Evolutionary conservation across 306 rosid genomes (phyloP).

Genomic region (Mimosa bimucronata): DNA sequence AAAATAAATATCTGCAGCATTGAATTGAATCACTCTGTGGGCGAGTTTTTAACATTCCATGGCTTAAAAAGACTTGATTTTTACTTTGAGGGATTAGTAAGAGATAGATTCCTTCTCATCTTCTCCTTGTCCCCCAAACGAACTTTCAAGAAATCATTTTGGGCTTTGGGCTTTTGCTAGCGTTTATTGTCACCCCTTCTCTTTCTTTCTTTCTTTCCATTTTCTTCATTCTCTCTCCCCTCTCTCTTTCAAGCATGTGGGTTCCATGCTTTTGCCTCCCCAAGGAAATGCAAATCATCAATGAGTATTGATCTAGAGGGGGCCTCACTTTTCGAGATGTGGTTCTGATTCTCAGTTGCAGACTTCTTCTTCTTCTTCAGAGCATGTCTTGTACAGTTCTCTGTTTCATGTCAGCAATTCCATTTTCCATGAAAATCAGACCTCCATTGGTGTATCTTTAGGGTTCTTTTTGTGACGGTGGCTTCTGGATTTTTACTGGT

Average conservation of each 20-base stretch:
- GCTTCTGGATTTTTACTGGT: conserved; percentile 37
- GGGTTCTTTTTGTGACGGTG: conserved; percentile 36
- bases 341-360: conserved; percentile 55
- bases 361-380: conserved; percentile 33
- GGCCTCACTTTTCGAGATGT: conserved; percentile 65
- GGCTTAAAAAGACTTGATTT: conserved; percentile 4
- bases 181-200: conserved; percentile 40
- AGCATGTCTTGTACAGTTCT: conserved; percentile 57
- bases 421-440: conserved; percentile 42
- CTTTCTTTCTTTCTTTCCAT: conserved; percentile 14
- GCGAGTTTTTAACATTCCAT: neutral
- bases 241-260: conserved; percentile 64
- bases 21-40: conserved; percentile 29
- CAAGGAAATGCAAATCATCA: conserved; percentile 52
- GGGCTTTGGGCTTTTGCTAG: conserved; percentile 77
- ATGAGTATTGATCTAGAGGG: conserved; percentile 60
- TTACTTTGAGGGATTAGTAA: conserved; percentile 31
- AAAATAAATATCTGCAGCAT: conserved; percentile 7
- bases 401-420: conserved; percentile 66
- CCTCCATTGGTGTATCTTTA: conserved; percentile 40
- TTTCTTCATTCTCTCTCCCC: conserved; percentile 14
- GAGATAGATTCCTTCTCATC: conserved; percentile 51
- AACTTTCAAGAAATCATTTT: conserved; percentile 59
- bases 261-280: conserved; percentile 67
- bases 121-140: conserved; percentile 57